phyloP scores from a whole-genome alignment of 148 eudicot species.

The Heliosperma pusillum region DNA sequence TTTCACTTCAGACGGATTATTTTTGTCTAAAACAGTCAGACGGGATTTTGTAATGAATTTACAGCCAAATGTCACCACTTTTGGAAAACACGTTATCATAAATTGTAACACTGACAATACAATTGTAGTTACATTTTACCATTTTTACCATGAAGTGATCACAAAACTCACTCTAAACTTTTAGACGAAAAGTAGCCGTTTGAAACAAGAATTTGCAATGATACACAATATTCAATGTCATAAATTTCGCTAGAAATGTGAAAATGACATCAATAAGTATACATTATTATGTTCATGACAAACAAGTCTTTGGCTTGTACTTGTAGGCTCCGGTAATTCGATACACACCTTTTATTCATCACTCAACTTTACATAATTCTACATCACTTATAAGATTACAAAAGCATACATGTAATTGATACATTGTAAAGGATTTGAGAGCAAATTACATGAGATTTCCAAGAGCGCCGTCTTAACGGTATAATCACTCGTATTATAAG shows the following conservation, averaged over 20 bases:
- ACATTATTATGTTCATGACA: neutral
- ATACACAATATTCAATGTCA: neutral
- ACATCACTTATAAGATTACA: neutral
- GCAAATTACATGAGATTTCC: neutral
- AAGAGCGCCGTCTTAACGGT: neutral
- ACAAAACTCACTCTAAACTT: too few relatives aligned
- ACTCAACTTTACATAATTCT: neutral
- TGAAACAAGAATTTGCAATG: too few relatives aligned
- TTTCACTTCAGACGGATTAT: too few relatives aligned
- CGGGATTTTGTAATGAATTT: too few relatives aligned
- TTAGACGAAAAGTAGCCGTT: too few relatives aligned
- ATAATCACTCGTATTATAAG: neutral
- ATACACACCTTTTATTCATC: neutral
- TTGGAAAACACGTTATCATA: too few relatives aligned
- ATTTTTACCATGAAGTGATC: too few relatives aligned
- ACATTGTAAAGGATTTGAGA: neutral
- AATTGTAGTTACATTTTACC: too few relatives aligned
- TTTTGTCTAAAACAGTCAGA: too few relatives aligned
- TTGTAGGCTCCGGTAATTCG: slow-evolving; percentile 1
- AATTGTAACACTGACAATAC: too few relatives aligned
- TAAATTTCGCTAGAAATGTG: neutral
- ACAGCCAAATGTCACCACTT: too few relatives aligned
- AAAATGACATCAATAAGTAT: slow-evolving; percentile 7
- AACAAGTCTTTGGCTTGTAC: slow-evolving; percentile 3
- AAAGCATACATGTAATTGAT: neutral